Evolutionary conservation across 2,329 filamentous ascomycete species (phyloP).

Genomic region (Pseudogymnoascus sp.): DNA sequence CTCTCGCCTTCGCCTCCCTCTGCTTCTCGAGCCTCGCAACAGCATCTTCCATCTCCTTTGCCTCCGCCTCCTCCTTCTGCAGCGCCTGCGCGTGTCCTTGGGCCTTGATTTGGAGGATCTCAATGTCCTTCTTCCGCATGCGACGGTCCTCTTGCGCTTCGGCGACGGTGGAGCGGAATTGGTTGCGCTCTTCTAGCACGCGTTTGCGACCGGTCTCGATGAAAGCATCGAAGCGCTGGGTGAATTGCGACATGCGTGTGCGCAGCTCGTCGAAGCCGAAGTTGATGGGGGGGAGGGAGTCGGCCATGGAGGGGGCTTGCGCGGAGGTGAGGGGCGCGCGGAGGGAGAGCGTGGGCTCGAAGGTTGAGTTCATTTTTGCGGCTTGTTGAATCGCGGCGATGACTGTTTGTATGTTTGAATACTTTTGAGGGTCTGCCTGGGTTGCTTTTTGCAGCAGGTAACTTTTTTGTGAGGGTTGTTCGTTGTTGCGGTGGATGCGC

Average conservation of each 20-base stretch:
- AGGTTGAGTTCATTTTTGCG: constrained; percentile 47
- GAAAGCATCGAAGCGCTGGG: constrained; percentile 80
- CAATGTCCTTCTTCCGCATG: constrained; percentile 80
- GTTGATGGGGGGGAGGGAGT: constrained; percentile 78
- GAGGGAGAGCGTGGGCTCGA: constrained; percentile 59
- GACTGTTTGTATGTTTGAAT: not conserved
- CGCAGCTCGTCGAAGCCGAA: constrained; percentile 95
- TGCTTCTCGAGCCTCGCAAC: constrained; percentile 51
- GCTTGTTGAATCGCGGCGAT: not conserved
- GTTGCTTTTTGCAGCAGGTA: not conserved
- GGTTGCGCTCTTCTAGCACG: constrained; percentile 86
- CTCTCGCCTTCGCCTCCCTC: constrained; percentile 51
- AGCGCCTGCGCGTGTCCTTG: constrained; percentile 64
- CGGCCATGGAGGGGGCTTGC: constrained; percentile 58
- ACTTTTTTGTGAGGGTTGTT: not conserved
- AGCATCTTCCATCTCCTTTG: constrained; percentile 61
- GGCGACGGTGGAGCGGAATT: constrained; percentile 82
- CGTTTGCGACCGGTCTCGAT: constrained; percentile 86
- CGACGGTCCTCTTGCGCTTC: constrained; percentile 83
- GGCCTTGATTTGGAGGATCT: constrained; percentile 67
- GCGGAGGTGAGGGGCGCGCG: constrained; percentile 42
- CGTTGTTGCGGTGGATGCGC: not conserved
- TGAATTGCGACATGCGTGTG: constrained; percentile 92
- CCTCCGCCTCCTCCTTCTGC: constrained; percentile 70
- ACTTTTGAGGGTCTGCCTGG: not conserved